Evolutionary conservation across 2,329 filamentous ascomycete species (phyloP).

Genomic region (Ascomycota sp.): DNA sequence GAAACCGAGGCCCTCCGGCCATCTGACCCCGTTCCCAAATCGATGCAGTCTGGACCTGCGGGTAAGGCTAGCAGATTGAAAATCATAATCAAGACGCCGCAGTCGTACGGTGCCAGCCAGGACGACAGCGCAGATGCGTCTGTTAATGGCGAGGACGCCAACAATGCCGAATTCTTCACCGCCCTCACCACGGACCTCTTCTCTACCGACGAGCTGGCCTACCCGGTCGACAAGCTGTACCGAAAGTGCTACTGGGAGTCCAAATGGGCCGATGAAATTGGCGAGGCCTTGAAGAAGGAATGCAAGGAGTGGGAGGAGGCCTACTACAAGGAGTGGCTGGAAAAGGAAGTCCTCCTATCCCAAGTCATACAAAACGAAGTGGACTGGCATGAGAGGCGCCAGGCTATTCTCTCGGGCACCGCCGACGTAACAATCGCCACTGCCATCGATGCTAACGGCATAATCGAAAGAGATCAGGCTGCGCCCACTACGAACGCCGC

Average conservation of each 20-base stretch:
- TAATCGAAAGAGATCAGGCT: too few species aligned
- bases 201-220: constrained; percentile 39
- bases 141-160: constrained; percentile 31
- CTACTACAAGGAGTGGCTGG: constrained; percentile 54
- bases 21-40: constrained; percentile 53
- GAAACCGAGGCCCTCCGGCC: constrained; percentile 87
- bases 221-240: constrained; percentile 38
- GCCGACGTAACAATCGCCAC: too few species aligned
- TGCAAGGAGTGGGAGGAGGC: constrained; percentile 44
- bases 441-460: too few species aligned
- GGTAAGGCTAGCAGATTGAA: constrained; percentile 34
- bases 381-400: constrained; percentile 39
- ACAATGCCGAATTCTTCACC: constrained; percentile 38
- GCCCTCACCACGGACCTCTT: constrained; percentile 38
- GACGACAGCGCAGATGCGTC: constrained; percentile 33
- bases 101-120: constrained; percentile 35
- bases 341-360: constrained; percentile 62
- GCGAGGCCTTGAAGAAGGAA: constrained; percentile 41
- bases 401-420: constrained; percentile 29
- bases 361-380: constrained; percentile 48
- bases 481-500: too few species aligned
- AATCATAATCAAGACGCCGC: constrained; percentile 41
- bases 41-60: constrained; percentile 29
- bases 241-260: constrained; percentile 51
- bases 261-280: constrained; percentile 51